These are phyloP conservation scores for Malassezia psittaci DNA, from an alignment of 1,284 basidiomycete genomes.

Conservation along the genomic window DNA sequence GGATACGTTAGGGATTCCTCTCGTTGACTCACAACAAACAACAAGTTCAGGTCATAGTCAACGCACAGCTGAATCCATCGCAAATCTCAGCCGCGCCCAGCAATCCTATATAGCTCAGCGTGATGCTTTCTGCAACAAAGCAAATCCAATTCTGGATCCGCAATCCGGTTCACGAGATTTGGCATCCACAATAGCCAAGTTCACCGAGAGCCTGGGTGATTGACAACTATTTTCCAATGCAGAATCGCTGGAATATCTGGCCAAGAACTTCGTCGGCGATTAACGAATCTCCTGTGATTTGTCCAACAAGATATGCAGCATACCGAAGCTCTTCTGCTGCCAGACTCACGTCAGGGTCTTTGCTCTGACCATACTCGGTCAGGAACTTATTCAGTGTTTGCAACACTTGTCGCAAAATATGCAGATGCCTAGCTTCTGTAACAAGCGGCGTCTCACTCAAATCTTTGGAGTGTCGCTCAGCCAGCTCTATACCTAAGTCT, in stretches of 20 bases:
- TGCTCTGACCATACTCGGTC: neutral
- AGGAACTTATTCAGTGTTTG: slow-evolving; percentile 58
- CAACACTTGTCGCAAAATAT: slow-evolving; percentile 61
- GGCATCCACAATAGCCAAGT: too few species aligned
- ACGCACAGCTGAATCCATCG: neutral
- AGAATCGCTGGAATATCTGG: slow-evolving; percentile 60
- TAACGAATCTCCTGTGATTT: slow-evolving; percentile 61
- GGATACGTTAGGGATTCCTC: neutral
- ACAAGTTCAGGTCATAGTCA: neutral
- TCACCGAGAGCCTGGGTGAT: too few species aligned
- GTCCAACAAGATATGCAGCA: slow-evolving; percentile 68
- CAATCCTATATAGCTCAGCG: too few species aligned
- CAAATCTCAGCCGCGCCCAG: neutral
- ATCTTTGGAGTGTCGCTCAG: slow-evolving; percentile 52
- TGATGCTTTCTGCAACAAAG: too few species aligned
- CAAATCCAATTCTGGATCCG: too few species aligned
- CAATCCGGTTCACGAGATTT: too few species aligned
- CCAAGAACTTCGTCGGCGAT: slow-evolving; percentile 69
- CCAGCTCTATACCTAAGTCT: slow-evolving; percentile 55
- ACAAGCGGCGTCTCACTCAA: slow-evolving; percentile 56
- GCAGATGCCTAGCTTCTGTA: slow-evolving; percentile 66
- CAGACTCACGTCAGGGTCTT: slow-evolving; percentile 59
- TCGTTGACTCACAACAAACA: neutral
- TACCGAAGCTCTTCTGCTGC: slow-evolving; percentile 76
- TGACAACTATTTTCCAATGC: slow-evolving; percentile 27